A percentile compares a stretch with the other conserved stretches of the same genome.
These are phyloP conservation scores for Aspergillus luchuensis DNA, from an alignment of 2,329 filamentous ascomycete species.

Conservation along the genomic window DNA sequence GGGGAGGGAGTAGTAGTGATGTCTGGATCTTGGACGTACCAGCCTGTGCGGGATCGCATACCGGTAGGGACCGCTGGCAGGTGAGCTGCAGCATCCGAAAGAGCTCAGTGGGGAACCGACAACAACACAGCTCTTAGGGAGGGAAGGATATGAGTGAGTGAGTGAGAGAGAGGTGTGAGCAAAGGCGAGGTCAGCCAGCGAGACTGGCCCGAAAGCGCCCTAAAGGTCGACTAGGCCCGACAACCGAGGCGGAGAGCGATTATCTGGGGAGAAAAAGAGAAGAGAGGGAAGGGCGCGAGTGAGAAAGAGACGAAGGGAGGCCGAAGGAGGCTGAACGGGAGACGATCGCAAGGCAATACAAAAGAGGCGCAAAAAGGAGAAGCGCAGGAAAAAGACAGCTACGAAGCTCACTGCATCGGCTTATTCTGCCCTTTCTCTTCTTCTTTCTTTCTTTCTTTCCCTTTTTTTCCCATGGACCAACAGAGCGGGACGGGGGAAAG, in stretches of 20 bases:
- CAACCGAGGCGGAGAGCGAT: slow-evolving; percentile 3
- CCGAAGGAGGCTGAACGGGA: slow-evolving; percentile 2
- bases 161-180: slow-evolving; percentile 2
- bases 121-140: neutral
- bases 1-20: neutral
- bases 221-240: slow-evolving; percentile 4
- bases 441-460: neutral
- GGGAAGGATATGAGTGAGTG: neutral
- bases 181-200: slow-evolving; percentile 9
- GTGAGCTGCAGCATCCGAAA: slow-evolving; percentile 31
- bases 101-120: slow-evolving; percentile 9
- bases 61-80: slow-evolving; percentile 30
- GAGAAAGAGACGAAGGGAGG: neutral
- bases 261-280: slow-evolving; percentile 11
- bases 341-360: neutral
- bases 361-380: slow-evolving; percentile 5
- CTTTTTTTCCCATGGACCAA: neutral
- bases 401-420: neutral
- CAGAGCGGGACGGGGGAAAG: neutral
- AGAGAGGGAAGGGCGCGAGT: neutral
- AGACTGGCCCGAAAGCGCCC: slow-evolving; percentile 20
- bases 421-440: neutral
- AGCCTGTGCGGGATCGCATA: slow-evolving; percentile 49
- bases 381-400: neutral
- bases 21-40: slow-evolving; percentile 31